Evolutionary conservation across 305 asterid species (phyloP).

Genomic region (Striga hermonthica): DNA sequence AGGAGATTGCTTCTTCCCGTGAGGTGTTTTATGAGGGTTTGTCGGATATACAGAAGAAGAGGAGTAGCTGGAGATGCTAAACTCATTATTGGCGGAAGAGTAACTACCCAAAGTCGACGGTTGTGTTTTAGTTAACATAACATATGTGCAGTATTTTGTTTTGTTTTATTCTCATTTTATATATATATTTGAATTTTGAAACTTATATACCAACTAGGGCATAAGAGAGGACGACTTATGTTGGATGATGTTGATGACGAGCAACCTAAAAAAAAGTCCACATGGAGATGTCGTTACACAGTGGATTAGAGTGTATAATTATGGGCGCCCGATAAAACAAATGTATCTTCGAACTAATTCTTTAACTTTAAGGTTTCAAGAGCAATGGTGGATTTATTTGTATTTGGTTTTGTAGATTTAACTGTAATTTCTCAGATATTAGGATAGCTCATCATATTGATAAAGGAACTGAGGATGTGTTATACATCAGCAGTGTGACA

Average conservation of each 20-base stretch:
- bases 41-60: too few species aligned
- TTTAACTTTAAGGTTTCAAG: neutral
- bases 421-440: too few species aligned
- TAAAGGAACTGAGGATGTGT: slow-evolving; percentile 79
- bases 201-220: slow-evolving; percentile 51
- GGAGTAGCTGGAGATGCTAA: too few species aligned
- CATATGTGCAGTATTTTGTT: too few species aligned
- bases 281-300: slow-evolving; percentile 74
- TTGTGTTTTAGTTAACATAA: too few species aligned
- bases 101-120: too few species aligned
- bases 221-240: slow-evolving; percentile 70
- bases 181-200: neutral
- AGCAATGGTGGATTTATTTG: too few species aligned
- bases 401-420: too few species aligned
- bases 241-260: slow-evolving; percentile 64
- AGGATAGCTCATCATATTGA: slow-evolving; percentile 21
- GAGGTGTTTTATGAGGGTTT: too few species aligned
- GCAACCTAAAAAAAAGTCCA: slow-evolving; percentile 80
- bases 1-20: too few species aligned
- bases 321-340: slow-evolving; percentile 79
- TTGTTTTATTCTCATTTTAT: too few species aligned
- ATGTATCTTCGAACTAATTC: slow-evolving; percentile 36
- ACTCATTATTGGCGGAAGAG: too few species aligned
- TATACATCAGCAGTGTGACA: slow-evolving; percentile 76
- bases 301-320: slow-evolving; percentile 83